These are phyloP conservation scores for Nannizziopsis barbatae DNA, from an alignment of 2,329 filamentous ascomycete genomes.

Conservation along the genomic window DNA sequence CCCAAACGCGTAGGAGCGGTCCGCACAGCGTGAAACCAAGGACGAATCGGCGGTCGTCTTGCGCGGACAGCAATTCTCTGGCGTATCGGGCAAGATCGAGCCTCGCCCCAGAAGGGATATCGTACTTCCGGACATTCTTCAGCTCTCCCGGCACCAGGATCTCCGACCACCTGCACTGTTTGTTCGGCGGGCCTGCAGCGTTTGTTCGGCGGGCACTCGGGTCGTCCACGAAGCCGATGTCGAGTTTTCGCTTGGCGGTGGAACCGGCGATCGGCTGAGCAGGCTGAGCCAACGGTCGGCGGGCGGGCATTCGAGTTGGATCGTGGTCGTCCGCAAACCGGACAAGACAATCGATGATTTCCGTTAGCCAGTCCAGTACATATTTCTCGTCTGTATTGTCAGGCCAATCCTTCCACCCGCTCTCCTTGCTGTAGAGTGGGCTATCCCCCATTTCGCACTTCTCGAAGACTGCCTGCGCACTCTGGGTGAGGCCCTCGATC, in stretches of 20 bases:
- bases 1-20: conserved; percentile 38
- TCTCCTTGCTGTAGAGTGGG: conserved; percentile 6
- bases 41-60: conserved; percentile 27
- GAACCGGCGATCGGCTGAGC: not conserved
- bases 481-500: conserved; percentile 13
- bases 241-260: not conserved
- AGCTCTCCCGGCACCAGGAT: conserved; percentile 29
- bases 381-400: not conserved
- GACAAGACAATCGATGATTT: not conserved
- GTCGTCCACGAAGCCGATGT: conserved; percentile 5
- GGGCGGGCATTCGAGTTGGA: not conserved
- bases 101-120: conserved; percentile 30
- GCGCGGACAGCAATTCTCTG: conserved; percentile 6
- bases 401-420: not conserved
- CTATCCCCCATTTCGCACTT: not conserved
- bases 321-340: not conserved
- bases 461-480: conserved; percentile 1
- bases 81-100: conserved; percentile 29
- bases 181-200: no score
- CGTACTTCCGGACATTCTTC: conserved; percentile 33
- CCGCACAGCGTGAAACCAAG: conserved; percentile 41
- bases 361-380: not conserved
- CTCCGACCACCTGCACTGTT: conserved; percentile 30
- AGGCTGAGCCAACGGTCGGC: not conserved
- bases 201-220: conserved; percentile 18